A percentile compares a stretch with the other conserved stretches of the same genome.
Evolutionary conservation across 352 stramenopile genomes (phyloP).

Genomic region (Phytophthora rubi): DNA sequence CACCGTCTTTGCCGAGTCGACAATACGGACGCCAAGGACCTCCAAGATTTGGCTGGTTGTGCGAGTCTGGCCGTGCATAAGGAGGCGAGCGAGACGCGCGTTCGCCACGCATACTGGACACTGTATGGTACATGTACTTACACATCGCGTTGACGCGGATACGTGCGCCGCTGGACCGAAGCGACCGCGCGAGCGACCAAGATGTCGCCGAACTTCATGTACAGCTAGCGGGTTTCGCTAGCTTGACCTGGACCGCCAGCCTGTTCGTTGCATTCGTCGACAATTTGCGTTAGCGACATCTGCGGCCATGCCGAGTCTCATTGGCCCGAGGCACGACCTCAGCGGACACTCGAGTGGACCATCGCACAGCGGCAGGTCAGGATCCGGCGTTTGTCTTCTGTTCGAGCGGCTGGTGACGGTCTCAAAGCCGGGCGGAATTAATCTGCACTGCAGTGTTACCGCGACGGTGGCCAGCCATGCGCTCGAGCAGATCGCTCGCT

Average conservation of each 20-base stretch:
- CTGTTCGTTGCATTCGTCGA: slow-evolving; percentile 27
- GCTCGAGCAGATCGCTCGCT: slow-evolving; percentile 4
- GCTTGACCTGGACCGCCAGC: slow-evolving; percentile 10
- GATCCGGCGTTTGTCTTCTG: slow-evolving; percentile 21
- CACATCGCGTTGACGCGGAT: neutral
- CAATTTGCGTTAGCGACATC: slow-evolving; percentile 24
- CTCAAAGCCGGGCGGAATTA: slow-evolving; percentile 23
- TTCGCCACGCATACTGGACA: neutral
- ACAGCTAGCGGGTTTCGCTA: slow-evolving; percentile 21
- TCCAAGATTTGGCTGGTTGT: slow-evolving; percentile 11
- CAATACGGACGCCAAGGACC: neutral
- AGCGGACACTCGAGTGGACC: slow-evolving; percentile 1
- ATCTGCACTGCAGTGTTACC: slow-evolving; percentile 9
- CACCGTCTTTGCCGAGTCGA: neutral
- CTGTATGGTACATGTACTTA: too few species aligned
- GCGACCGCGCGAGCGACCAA: neutral
- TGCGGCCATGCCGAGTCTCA: slow-evolving; percentile 2
- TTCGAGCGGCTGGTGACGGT: slow-evolving; percentile 15
- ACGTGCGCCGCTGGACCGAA: neutral
- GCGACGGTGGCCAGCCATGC: slow-evolving; percentile 2
- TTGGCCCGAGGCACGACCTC: slow-evolving; percentile 29
- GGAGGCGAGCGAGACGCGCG: neutral
- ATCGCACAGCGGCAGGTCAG: slow-evolving; percentile 1
- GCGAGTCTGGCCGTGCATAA: slow-evolving; percentile 28
- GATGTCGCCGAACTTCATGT: slow-evolving; percentile 19